These are phyloP conservation scores for Saturnispora kantuleensis DNA, from an alignment of 805 yeast species.

Conservation along the genomic window DNA sequence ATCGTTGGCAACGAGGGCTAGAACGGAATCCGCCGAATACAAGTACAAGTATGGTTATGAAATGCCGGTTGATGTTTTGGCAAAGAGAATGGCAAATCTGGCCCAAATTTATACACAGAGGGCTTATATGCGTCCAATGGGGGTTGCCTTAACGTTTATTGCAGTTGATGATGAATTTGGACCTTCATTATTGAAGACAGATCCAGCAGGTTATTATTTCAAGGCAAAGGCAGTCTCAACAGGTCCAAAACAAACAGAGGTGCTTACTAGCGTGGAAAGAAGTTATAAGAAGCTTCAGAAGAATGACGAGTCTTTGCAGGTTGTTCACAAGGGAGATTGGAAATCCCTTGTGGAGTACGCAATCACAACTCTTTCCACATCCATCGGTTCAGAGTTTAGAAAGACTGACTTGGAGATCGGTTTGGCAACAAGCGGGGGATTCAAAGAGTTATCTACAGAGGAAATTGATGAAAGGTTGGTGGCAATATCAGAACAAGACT, in stretches of 20 bases:
- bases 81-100: slow-evolving; percentile 91
- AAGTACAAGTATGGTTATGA: slow-evolving; percentile 91
- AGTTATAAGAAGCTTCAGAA: slow-evolving; percentile 57
- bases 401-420: slow-evolving; percentile 92
- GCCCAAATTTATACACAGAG: slow-evolving; percentile 95
- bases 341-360: slow-evolving; percentile 82
- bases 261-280: slow-evolving; percentile 81
- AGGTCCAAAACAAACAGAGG: slow-evolving; percentile 97
- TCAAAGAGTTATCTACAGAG: slow-evolving; percentile 65
- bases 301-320: slow-evolving; percentile 23
- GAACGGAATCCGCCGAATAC: slow-evolving; percentile 94
- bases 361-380: slow-evolving; percentile 74
- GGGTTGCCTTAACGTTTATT: slow-evolving; percentile 83
- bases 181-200: slow-evolving; percentile 84
- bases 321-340: slow-evolving; percentile 70
- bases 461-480: slow-evolving; percentile 92
- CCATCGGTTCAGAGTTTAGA: slow-evolving; percentile 86
- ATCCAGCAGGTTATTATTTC: slow-evolving; percentile 93
- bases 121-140: slow-evolving; percentile 97
- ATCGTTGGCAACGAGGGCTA: slow-evolving; percentile 79
- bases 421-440: slow-evolving; percentile 63
- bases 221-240: slow-evolving; percentile 89
- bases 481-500: slow-evolving; percentile 94
- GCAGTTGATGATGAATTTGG: slow-evolving; percentile 86
- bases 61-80: slow-evolving; percentile 88